Conservation (phyloP, 1,139 yeast species). For the Hyphopichia wangnamkhiaoensis region DNA sequence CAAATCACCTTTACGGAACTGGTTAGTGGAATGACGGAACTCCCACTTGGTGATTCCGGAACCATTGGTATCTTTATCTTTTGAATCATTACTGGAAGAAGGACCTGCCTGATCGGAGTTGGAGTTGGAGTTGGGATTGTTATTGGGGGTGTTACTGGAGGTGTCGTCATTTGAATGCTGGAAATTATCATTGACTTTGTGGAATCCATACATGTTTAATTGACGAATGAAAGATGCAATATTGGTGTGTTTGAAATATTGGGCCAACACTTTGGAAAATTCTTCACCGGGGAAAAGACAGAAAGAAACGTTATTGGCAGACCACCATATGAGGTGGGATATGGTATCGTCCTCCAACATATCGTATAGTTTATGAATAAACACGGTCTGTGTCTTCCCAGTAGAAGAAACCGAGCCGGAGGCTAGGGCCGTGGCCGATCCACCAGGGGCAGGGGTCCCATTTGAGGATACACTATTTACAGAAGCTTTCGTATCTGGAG, state of each 20-base stretch:
- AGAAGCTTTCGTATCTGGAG: too few relatives aligned
- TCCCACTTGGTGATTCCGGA: conserved; percentile 50
- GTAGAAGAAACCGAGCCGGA: conserved; percentile 9
- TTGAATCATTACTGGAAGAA: conserved; percentile 3
- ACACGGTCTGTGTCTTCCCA: conserved; percentile 53
- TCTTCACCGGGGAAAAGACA: conserved; percentile 54
- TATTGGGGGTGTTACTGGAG: too few relatives aligned
- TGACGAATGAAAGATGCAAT: conserved; percentile 81
- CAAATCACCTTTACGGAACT: conserved; percentile 65
- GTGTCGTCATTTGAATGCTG: conserved; percentile 18
- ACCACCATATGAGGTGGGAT: conserved; percentile 50
- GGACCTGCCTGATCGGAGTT: too few relatives aligned
- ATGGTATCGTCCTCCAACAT: conserved; percentile 59
- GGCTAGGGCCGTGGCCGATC: neutral
- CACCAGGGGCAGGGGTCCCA: neutral
- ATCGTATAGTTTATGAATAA: conserved; percentile 63
- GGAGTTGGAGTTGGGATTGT: neutral
- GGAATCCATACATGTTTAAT: conserved; percentile 79
- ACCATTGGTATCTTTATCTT: conserved; percentile 14
- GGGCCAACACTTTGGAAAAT: conserved; percentile 60
- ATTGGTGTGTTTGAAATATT: conserved; percentile 75
- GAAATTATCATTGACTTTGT: conserved; percentile 56
- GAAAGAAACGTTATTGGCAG: conserved; percentile 37
- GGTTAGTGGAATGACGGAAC: conserved; percentile 66
- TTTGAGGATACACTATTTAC: too few relatives aligned